Percentiles rank a stretch among this genome's conserved stretches.
Conservation (phyloP, 1,139 yeast species). For the Scheffersomyces illinoinensis region DNA sequence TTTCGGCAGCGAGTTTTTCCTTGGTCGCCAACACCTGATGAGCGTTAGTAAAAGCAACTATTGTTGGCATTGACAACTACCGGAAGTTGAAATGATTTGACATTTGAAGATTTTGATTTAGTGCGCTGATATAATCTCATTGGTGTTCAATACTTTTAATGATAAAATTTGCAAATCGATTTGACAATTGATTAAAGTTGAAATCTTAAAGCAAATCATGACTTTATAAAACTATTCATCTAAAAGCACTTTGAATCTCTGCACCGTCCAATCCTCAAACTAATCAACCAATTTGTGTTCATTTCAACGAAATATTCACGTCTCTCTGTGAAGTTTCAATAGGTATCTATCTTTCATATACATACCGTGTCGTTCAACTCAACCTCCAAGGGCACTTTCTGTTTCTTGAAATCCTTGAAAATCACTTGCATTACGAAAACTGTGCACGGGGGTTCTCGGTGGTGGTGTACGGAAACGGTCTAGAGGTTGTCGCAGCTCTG, state of each 20-base stretch:
- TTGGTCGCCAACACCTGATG: constrained; percentile 66
- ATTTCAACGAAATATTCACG: not conserved
- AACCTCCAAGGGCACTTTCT: constrained; percentile 77
- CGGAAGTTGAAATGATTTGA: constrained; percentile 1
- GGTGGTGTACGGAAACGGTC: not conserved
- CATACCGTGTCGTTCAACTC: constrained; percentile 69
- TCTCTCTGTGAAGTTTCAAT: not conserved
- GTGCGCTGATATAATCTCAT: not conserved
- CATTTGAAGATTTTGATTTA: not conserved
- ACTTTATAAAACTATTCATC: no score
- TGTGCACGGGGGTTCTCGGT: not conserved
- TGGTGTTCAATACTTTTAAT: not conserved
- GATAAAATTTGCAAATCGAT: not conserved
- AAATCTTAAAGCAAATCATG: not conserved
- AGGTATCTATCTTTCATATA: constrained; percentile 9
- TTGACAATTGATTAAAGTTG: not conserved
- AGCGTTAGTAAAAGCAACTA: constrained; percentile 11
- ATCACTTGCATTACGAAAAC: constrained; percentile 66
- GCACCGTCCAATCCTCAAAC: not conserved
- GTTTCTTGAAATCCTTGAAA: constrained; percentile 91
- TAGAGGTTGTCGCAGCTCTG: not conserved
- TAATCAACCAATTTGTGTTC: not conserved
- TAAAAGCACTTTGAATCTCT: no score
- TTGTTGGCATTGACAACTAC: not conserved
- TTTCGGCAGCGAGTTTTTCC: constrained; percentile 67